Percentiles rank a stretch among this genome's conserved stretches.
Conservation (phyloP, 495 filamentous ascomycete genomes). For the Penicillium crystallinum region DNA sequence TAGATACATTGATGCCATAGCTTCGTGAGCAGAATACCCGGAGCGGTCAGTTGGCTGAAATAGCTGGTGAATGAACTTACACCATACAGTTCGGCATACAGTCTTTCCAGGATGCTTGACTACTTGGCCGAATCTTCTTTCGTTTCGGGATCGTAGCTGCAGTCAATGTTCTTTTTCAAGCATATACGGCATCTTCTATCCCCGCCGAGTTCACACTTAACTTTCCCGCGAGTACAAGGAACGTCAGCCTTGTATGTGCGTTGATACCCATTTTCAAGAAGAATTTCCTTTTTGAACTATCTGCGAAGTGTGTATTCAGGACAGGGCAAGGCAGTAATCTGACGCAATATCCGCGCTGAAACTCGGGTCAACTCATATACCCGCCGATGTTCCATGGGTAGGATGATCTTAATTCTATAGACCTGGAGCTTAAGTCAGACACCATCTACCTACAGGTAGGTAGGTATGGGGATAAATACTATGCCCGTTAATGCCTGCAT, state of each 20-base stretch:
- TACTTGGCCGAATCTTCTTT: too few relatives aligned
- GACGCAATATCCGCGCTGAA: background rate
- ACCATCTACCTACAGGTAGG: background rate
- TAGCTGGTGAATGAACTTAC: too few relatives aligned
- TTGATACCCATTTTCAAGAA: constrained; percentile 19
- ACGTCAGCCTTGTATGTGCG: constrained; percentile 26
- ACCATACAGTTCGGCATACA: too few relatives aligned
- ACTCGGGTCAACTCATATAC: background rate
- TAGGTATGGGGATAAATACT: background rate
- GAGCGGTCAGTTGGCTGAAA: too few relatives aligned
- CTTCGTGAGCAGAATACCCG: background rate
- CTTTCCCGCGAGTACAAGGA: constrained; percentile 26
- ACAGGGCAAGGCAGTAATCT: background rate
- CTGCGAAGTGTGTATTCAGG: background rate
- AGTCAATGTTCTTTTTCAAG: constrained; percentile 14
- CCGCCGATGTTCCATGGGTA: background rate
- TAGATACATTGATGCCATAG: too few relatives aligned
- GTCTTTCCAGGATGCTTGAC: too few relatives aligned
- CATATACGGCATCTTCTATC: constrained; percentile 18
- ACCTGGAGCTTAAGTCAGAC: background rate
- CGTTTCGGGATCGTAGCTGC: constrained; percentile 16
- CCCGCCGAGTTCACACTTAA: constrained; percentile 16
- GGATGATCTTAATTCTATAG: background rate
- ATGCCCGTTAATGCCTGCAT: background rate
- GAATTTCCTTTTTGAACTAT: background rate